Percentiles rank a stretch among this genome's conserved stretches.
Conservation (phyloP, 2,329 filamentous ascomycete species). For the Aspergillus persii region DNA sequence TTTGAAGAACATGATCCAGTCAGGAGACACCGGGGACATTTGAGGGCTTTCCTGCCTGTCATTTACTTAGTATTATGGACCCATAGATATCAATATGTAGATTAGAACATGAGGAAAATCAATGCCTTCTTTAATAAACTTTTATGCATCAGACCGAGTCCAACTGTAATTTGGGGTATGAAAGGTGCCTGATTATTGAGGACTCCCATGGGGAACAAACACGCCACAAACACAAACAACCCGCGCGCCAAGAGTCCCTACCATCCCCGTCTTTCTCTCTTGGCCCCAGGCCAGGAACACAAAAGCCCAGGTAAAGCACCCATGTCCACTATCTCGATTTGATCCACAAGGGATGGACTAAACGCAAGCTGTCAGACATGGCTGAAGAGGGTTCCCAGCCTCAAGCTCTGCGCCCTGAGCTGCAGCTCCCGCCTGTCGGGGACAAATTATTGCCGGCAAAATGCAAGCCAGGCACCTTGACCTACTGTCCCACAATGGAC, state of each 20-base stretch:
- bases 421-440: constrained; percentile 39
- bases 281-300: background rate
- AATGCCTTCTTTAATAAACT: too few relatives aligned
- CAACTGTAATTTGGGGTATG: too few relatives aligned
- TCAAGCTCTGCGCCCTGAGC: constrained; percentile 14
- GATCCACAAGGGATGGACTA: constrained; percentile 25
- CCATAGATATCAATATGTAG: background rate
- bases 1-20: constrained; percentile 47
- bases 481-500: constrained; percentile 82
- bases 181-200: background rate
- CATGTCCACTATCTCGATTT: background rate
- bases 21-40: constrained; percentile 23
- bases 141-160: too few relatives aligned
- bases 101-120: background rate
- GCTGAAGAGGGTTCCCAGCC: constrained; percentile 18
- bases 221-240: constrained; percentile 3
- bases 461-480: constrained; percentile 53
- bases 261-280: constrained; percentile 5
- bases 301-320: background rate
- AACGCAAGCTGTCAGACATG: constrained; percentile 16
- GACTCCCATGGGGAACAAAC: background rate
- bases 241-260: constrained; percentile 18
- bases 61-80: background rate
- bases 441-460: constrained; percentile 42
- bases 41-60: background rate